Evolutionary conservation across 1,284 basidiomycete species (phyloP), one percentile per base, ranked within the genome.

Genomic region (Heterobasidion annosum): DNA sequence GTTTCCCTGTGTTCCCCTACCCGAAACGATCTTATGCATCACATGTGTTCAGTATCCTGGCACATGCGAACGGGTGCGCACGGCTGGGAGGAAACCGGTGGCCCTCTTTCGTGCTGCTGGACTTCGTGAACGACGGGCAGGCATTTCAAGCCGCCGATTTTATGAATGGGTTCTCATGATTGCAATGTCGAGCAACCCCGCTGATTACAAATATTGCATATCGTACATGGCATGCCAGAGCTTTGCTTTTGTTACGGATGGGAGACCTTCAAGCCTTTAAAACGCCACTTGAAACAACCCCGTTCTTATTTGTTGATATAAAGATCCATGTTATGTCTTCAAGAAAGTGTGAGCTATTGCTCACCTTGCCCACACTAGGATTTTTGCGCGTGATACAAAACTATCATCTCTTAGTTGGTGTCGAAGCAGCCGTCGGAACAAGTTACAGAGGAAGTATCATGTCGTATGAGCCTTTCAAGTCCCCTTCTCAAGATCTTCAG

Each of bases 101-200:
- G 16, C 77, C 78, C 1, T 75, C 75, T 61, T 79, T 79, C 59
- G 71, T 81, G 34, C 68, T 81, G 44, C 68, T 42, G 42, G 77
- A 79, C 62, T 81, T 66, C 53, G 74, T 79, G 32, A 70, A 79
- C 58, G 48, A 74, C 19, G 78, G 77, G 6, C 57, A 74, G 48
- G 75, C 68, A 3, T 63, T 71, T 54, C 56, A 65, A 32, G 74
- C 75, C 5, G 76, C 73, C 6, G 67, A 74, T 55, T 61, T 63
- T 55, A 62, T 79, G 54, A 79, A 79, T 56, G 75, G 76, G 16
- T 63, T 78, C 32, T 10, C 51, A 15, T 45, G 34, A 48, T 25
- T 4, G 25, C 25, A 4, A 25, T 25, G 3, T 25, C 25, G 25
- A 25, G 4, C 25, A 25, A 25, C 25, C 4, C 3, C 25, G 7